Percentiles rank a stretch among this genome's conserved stretches.
Evolutionary conservation across 2,329 filamentous ascomycete genomes (phyloP).

Genomic region (Diaporthe sp.): DNA sequence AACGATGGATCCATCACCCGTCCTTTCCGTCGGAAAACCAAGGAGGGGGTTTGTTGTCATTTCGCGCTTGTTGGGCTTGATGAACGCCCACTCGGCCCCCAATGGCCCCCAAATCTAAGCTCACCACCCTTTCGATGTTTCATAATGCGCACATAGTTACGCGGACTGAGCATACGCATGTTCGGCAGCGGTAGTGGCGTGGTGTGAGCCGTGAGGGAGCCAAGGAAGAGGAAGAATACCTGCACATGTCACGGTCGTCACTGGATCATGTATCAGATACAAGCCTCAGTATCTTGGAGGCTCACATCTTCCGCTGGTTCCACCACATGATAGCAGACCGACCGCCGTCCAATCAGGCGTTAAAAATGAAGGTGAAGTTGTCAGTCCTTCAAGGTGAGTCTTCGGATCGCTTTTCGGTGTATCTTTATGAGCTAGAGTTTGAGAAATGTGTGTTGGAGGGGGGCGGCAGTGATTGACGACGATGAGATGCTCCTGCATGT

Average conservation of each 20-base stretch:
- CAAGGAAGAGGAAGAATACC: neutral
- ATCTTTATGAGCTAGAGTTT: neutral
- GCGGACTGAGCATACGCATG: neutral
- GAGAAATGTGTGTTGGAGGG: neutral
- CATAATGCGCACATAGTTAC: neutral
- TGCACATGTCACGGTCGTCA: neutral
- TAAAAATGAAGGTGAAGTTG: neutral
- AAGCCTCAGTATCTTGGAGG: neutral
- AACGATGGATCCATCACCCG: neutral
- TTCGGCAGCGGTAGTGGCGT: neutral
- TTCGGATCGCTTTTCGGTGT: neutral
- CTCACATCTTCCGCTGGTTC: neutral
- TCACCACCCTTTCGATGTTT: neutral
- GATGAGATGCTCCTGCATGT: neutral
- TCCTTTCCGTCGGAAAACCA: neutral
- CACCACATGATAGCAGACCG: neutral
- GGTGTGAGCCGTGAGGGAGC: neutral
- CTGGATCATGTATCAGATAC: slow-evolving; percentile 4
- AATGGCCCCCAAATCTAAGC: neutral
- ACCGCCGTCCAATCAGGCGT: neutral
- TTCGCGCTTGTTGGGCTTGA: neutral
- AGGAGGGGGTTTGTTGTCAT: neutral
- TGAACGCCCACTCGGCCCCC: neutral
- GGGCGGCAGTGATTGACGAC: no score
- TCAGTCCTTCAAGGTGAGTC: neutral